Base-by-base conservation (phyloP, 768 basidiomycete genomes). In the Serendipita sp. region DNA sequence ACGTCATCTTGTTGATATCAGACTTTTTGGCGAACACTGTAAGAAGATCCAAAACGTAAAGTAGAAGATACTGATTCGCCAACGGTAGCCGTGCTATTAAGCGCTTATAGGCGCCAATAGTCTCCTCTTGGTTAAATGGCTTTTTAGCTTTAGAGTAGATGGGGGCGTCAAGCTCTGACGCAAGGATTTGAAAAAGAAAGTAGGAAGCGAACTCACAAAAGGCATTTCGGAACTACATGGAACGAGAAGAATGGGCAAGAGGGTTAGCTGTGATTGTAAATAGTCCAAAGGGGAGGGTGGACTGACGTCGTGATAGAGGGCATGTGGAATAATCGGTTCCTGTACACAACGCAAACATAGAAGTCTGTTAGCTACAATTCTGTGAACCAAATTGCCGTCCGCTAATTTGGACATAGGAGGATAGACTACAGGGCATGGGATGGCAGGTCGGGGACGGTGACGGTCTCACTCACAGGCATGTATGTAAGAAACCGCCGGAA, bases 311-410 rank as follows among this genome's bases (percentile, higher is more conserved):
- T 91, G 83, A 70, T 96, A 96, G 77, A 92, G 83, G 67, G 86
- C 82, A 67, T 87, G 80, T 7, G 95, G 95, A 74, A 98, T 91
- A 66, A 97, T 90, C 41, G 95, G 89, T 73, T 97, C 94, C 92
- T 95, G 66, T 31, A 33, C 14, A 20, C 53, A 24, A n/a, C 13
- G 31, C 53, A 58, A n/a, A 38, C 38, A 14, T 5, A 38, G 14
- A 38, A 38, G 5, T 33, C 24, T 13, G 53, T 58, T 58, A 58
- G 53, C 53, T 30, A n/a, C 28, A 20, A 22, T 58, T n/a, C n/a
- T n/a, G n/a, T n/a, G n/a, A n/a, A n/a, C n/a, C n/a, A n/a, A n/a
- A n/a, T n/a, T n/a, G n/a, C n/a, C n/a, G n/a, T n/a, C n/a, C n/a
- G 42, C 41, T 33, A 41, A 20, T 34, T 33, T 20, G 34, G 28